Percentiles rank a stretch among this genome's conserved stretches.
Evolutionary conservation across 257 asterid genomes (phyloP).

Genomic region (Dorcoceras hygrometricum): DNA sequence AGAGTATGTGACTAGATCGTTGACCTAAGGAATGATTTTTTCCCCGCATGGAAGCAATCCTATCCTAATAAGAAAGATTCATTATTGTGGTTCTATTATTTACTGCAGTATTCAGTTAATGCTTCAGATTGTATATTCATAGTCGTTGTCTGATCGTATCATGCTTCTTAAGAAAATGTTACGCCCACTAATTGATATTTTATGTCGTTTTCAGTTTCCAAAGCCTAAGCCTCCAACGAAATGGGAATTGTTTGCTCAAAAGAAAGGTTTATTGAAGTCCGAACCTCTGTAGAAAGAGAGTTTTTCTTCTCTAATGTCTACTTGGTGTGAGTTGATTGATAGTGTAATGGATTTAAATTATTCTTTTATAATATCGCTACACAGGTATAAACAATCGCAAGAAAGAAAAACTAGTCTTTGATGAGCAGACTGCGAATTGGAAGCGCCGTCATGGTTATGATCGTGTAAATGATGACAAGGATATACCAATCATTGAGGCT

Average conservation of each 20-base stretch:
- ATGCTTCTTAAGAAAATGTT: constrained; percentile 2
- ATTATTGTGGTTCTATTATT: neutral
- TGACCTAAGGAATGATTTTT: neutral
- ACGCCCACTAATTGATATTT: constrained; percentile 11
- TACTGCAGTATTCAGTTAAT: neutral
- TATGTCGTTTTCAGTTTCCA: constrained; percentile 61
- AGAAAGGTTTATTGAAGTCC: constrained; percentile 59
- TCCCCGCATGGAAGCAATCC: neutral
- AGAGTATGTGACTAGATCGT: neutral
- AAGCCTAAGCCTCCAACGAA: constrained; percentile 87
- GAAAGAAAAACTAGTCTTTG: constrained; percentile 78
- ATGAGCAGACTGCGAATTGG: constrained; percentile 80
- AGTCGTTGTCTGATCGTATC: constrained; percentile 1
- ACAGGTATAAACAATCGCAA: constrained; percentile 69
- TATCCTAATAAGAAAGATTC: neutral
- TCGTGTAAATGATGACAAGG: constrained; percentile 87
- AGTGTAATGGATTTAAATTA: constrained; percentile 5
- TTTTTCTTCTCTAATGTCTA: no score
- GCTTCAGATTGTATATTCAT: neutral
- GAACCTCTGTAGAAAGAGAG: neutral
- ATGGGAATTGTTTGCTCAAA: constrained; percentile 87
- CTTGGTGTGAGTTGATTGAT: constrained; percentile 8
- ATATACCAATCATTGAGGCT: constrained; percentile 91
- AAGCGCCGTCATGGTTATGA: no score
- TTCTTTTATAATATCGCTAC: constrained; percentile 17